A percentile compares a stretch with the other conserved stretches of the same genome.
These are phyloP conservation scores for Xylaria sp. DNA, from an alignment of 2,329 filamentous ascomycete genomes.

Conservation along the genomic window DNA sequence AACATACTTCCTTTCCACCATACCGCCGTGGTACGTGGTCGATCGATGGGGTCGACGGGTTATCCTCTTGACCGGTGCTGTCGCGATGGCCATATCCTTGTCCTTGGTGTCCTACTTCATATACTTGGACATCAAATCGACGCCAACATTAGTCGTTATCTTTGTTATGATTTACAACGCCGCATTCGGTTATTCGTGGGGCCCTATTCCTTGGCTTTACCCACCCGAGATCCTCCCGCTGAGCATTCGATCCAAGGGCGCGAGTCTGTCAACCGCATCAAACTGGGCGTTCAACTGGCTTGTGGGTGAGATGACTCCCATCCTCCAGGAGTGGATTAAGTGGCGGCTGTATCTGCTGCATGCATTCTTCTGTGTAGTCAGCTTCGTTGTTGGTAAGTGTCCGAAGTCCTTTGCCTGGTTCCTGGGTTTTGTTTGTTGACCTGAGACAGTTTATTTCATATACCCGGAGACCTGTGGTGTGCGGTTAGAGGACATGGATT, in stretches of 20 bases:
- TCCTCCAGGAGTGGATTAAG: conserved; percentile 86
- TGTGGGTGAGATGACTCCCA: conserved; percentile 91
- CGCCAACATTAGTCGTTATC: conserved; percentile 82
- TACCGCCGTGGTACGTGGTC: conserved; percentile 96
- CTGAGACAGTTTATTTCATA: conserved; percentile 80
- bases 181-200: conserved; percentile 93
- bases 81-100: conserved; percentile 86
- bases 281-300: conserved; percentile 99
- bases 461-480: conserved; percentile 97
- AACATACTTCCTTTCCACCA: conserved; percentile 87
- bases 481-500: conserved; percentile 94
- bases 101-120: conserved; percentile 95
- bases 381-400: conserved; percentile 90
- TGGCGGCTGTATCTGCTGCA: conserved; percentile 96
- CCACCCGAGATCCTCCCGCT: conserved; percentile 97
- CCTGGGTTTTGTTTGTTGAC: conserved; percentile 25
- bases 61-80: conserved; percentile 85
- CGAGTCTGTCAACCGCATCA: conserved; percentile 90
- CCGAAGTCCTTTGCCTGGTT: background rate
- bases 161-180: conserved; percentile 99
- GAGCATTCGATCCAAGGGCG: conserved; percentile 95
- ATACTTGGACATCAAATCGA: conserved; percentile 77
- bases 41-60: conserved; percentile 87
- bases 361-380: conserved; percentile 93
- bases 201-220: conserved; percentile 96